Base-by-base conservation (phyloP, 768 basidiomycete genomes). In the Phylloporus rhodoxanthus region DNA sequence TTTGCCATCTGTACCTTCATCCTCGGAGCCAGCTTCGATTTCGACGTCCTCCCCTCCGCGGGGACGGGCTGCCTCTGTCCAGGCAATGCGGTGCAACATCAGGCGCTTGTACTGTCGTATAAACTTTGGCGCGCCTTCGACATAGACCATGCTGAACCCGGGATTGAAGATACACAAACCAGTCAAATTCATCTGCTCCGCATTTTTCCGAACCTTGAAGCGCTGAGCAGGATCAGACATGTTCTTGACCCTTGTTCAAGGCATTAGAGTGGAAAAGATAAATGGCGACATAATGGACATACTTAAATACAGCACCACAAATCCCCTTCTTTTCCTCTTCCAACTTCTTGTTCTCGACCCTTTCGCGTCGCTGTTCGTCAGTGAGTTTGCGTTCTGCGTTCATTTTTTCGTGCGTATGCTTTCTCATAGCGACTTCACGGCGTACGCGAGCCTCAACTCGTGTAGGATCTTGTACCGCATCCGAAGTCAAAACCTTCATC, bases 191-290 rank as follows among this genome's bases (percentile, higher is more conserved):
- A 86, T 76, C 64, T 96, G 92, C 61, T 95, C 89, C 1, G 96
- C 96, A 60, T 98, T 98, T 75, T 90, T 93, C 51, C 89, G 84
- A 45, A 97, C 89, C 73, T 98, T 99, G 77, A 91, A 97, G 52
- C 89, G 85, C 59, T 99, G 96, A 10, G 89, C 77, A 1, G 87
- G 91, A 64, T 98, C 93, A n/a, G 83, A 78, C 40, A 99, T 81
- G 48, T 80, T 85, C 64, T 87, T 86, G 57, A 99, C 76, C 71
- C 92, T 63, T 44, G 45, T n/a, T 19, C 43, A 38, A 26, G 11
- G 17, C 25, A 20, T 54, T 2, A 45, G 41, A 15, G 21, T 7
- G 6, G 23, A 32, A 7, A 26, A 38, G 15, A 29, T n/a, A 29
- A 40, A 21, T 14, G 6, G 3, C 28, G 7, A 37, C 2, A 37